Evolutionary conservation across 2,329 filamentous ascomycete species (phyloP).

Genomic region (Penicillium olsonii): DNA sequence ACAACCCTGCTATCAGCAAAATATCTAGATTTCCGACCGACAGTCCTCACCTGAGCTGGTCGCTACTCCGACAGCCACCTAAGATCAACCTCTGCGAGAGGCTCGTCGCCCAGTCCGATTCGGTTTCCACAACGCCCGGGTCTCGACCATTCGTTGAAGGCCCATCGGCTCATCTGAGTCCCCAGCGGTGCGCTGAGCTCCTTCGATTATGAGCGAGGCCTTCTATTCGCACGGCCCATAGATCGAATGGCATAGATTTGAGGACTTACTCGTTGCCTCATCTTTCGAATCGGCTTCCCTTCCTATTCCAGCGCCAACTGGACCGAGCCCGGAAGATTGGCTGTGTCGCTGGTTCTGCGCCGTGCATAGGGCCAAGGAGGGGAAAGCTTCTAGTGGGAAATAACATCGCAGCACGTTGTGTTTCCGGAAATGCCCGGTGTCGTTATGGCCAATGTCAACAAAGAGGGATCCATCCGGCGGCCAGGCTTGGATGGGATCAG

Average conservation of each 20-base stretch:
- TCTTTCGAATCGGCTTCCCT: constrained; percentile 26
- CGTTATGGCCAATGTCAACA: constrained; percentile 42
- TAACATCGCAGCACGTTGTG: constrained; percentile 10
- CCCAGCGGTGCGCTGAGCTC: constrained; percentile 11
- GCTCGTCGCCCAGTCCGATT: background rate
- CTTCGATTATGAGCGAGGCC: constrained; percentile 26
- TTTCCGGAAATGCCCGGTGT: constrained; percentile 44
- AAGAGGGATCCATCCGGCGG: constrained; percentile 29
- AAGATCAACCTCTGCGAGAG: background rate
- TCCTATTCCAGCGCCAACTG: constrained; percentile 26
- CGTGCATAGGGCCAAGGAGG: constrained; percentile 32
- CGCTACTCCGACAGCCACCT: background rate
- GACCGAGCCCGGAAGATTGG: constrained; percentile 18
- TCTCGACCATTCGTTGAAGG: background rate
- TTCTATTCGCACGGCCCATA: constrained; percentile 19
- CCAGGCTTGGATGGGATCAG: constrained; percentile 24
- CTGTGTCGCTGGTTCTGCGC: constrained; percentile 25
- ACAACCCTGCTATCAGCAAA: constrained; percentile 8
- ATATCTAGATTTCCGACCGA: background rate
- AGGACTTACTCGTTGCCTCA: constrained; percentile 18
- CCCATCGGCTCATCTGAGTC: constrained; percentile 5
- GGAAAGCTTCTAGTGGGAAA: constrained; percentile 24
- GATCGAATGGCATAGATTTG: constrained; percentile 32
- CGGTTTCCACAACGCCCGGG: background rate
- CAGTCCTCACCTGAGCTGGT: background rate